Base-by-base conservation (phyloP, 768 basidiomycete species). In the Leccinellum rugosiceps region DNA sequence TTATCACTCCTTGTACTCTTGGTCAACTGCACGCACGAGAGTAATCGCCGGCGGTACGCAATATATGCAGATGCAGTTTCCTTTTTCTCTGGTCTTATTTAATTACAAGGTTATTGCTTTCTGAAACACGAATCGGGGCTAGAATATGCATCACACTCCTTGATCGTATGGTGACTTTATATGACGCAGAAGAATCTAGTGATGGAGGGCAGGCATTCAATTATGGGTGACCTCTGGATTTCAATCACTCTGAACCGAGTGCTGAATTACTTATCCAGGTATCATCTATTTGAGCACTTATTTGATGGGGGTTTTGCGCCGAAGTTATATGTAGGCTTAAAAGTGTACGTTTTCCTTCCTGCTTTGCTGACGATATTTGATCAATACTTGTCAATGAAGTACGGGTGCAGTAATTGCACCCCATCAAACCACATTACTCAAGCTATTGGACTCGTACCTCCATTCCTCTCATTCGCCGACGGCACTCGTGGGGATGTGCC, bases 401-500 rank as follows among this genome's bases (percentile, higher is more conserved):
- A 59, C 74, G 23, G 83, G 81, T 47, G 92, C 94, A 73, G 78
- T 85, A 13, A 81, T 94, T 41, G 84, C 90, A 6, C 91, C 93
- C 0, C 86, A 89, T 62, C 94, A 96, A 70, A 92, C 86, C 4
- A 89, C 83, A n/a, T 75, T 96, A 11, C 82, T 97, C 57, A 95
- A 94, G 72, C 77, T 96, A 15, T 75, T 94, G 13, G 94, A 96
- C 68, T 89, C 92, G 2, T 88, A 91, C 67, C 76, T 94, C 53
- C 88, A 91, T 60, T 79, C 83, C 13, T 73, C 75, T 26, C 75
- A 76, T 60, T 63, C 73, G 53, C 64, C 66, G 53, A 28, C 58
- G 48, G 71, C 75, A 19, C 78, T 83, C 53, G 66, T 67, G 28
- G 75, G 75, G 53, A 74, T 83, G 62, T 77, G 76, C 52, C 80